Evolutionary conservation across 192 early-diverging fungal species (phyloP), one percentile per base, ranked within the genome.

Genomic region (Backusella tuberculispora): DNA sequence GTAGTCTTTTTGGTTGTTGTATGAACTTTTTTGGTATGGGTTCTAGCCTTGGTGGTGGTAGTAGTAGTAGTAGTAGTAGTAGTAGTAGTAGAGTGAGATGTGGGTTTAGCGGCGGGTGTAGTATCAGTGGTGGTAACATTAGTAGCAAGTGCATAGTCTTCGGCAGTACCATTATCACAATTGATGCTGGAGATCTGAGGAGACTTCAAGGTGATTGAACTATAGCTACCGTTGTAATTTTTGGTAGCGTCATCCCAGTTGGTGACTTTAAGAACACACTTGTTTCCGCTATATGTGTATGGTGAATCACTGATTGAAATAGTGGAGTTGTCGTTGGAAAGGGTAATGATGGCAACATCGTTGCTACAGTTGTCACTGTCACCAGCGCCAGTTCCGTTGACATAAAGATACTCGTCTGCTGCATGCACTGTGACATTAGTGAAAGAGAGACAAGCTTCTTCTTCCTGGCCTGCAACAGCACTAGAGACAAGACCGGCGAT

Each of bases 221-320:
- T 60, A 26, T 26, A 60, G 53, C 53, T 60, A 24, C 53, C 53
- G 26, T 60, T 10, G 53, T 60, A 60, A 12, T 60, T 60, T 60
- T 60, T 60, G 53, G 53, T 60, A 12, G 53, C 53, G 24, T 60
- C 53, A 60, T 60, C 53, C 53, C 53, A 60, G 53, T 60, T 60
- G 53, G 21, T 26, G 53, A 60, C 21, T 60, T 60, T 60, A 24
- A 60, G 53, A 9, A 60, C 53, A 60, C 53, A 60, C 0, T 24
- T 60, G 53, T 60, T 60, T 26, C 53, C 53, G 21, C 21, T 60
- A 26, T 60, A 60, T 2, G 10, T 60, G 21, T 60, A 60, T 60
- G 53, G 53, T 3, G 21, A 19, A 24, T 60, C 53, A 26, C 26
- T 5, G 53, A 60, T 60, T 12, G 19, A 6, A 60, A 60, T 60